Evolutionary conservation across 768 basidiomycete genomes (phyloP).

Genomic region (Leccinum subtestaceum): DNA sequence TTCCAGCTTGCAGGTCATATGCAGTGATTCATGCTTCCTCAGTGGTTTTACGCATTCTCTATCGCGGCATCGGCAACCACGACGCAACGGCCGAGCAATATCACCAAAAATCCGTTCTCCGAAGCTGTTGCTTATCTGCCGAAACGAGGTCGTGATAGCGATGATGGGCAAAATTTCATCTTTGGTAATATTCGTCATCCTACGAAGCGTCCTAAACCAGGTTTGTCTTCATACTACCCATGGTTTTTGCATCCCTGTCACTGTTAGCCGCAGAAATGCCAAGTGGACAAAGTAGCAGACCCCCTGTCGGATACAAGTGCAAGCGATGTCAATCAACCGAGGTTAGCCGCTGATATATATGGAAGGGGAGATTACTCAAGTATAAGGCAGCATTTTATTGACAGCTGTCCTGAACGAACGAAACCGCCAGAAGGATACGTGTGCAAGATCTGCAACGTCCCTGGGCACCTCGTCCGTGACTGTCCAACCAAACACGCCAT

Average conservation of each 20-base stretch:
- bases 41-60: constrained; percentile 99
- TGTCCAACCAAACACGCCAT: constrained; percentile 77
- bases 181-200: constrained; percentile 62
- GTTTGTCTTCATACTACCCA: constrained; percentile 33
- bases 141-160: constrained; percentile 54
- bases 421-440: constrained; percentile 83
- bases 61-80: constrained; percentile 56
- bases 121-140: constrained; percentile 35
- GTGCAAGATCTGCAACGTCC: constrained; percentile 83
- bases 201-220: constrained; percentile 54
- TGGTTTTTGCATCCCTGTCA: neutral
- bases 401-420: constrained; percentile 68
- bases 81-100: constrained; percentile 53
- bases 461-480: constrained; percentile 85
- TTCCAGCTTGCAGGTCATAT: constrained; percentile 12
- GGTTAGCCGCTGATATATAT: constrained; percentile 37
- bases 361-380: constrained; percentile 2
- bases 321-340: constrained; percentile 73
- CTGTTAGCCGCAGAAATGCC: constrained; percentile 10
- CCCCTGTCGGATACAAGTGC: constrained; percentile 74
- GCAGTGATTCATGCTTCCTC: constrained; percentile 7
- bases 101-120: constrained; percentile 69
- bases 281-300: constrained; percentile 50
- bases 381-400: constrained; percentile 63
- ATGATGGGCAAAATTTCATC: constrained; percentile 59